Evolutionary conservation across 176 grass and related monocot species (phyloP), one percentile per base, ranked within the genome.

Genomic region (Melocanna baccifera): DNA sequence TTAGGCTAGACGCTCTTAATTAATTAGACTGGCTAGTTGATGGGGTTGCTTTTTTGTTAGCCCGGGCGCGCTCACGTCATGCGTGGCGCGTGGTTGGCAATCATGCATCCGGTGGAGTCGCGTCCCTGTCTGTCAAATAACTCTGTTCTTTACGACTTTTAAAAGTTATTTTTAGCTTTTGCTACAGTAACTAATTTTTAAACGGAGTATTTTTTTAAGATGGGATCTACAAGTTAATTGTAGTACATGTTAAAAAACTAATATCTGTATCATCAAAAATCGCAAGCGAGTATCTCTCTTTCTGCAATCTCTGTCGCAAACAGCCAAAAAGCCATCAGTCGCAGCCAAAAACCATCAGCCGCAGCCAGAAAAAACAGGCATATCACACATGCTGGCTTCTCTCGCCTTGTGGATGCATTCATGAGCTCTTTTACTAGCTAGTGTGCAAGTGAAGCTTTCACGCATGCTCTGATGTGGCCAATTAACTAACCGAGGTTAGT

Each of bases 41-140:
- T 57, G 55, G 18, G 66, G 70, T 67, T 28, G 29, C 19, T 69
- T 75, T 85, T 79, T n/a, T 77, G 42, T 55, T 62, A 61, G 58
- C 3, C 4, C 2, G 25, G 29, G 59, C 23, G 23, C 11, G 12
- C 59, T 13, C 15, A 13, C 50, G 50, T 77, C 50, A 77, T 59
- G 34, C 34, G 34, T 30, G 30, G 30, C n/a, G 83, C 72, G 68
- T 10, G 50, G 48, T 62, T 28, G 48, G 62, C 73, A 68, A 85
- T 69, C 7, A 46, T 69, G 73, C 62, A 85, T 77, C 69, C 16
- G 73, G 62, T 69, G 62, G 34, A 76, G 15, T 84, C 47, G 37
- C 18, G 73, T 59, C 73, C 9, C 73, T 77, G 58, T 76, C 62
- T 32, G 9, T 29, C 8, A 34, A 55, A 26, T 61, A n/a, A n/a